These are phyloP conservation scores for Rhynchospora tenuis DNA, from an alignment of 176 grass and related monocot species.

Conservation along the genomic window DNA sequence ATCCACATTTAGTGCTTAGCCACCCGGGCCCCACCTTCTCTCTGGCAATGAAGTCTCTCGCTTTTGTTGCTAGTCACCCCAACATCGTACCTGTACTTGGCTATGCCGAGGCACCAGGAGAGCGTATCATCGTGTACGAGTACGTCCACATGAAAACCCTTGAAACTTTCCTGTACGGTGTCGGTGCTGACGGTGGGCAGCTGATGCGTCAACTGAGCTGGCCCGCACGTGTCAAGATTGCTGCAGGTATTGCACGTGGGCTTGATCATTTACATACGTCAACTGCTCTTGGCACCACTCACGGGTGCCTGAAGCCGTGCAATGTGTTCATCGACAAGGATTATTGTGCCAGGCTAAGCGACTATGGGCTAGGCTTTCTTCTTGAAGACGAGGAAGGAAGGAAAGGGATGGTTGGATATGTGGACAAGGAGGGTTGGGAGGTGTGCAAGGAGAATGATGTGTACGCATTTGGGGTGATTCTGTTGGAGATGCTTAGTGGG, in stretches of 20 bases:
- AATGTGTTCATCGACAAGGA: slow-evolving; percentile 40
- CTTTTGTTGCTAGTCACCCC: slow-evolving; percentile 36
- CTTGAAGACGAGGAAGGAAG: slow-evolving; percentile 4
- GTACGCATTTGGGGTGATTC: slow-evolving; percentile 65
- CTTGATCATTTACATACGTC: slow-evolving; percentile 50
- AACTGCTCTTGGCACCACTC: slow-evolving; percentile 32
- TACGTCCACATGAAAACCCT: slow-evolving; percentile 18
- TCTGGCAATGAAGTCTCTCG: slow-evolving; percentile 40
- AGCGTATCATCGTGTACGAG: slow-evolving; percentile 57
- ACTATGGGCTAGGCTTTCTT: slow-evolving; percentile 53
- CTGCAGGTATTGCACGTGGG: slow-evolving; percentile 45
- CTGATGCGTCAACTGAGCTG: slow-evolving; percentile 16
- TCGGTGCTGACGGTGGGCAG: background rate
- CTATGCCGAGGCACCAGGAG: slow-evolving; percentile 57
- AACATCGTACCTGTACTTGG: slow-evolving; percentile 45
- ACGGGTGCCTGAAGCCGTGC: slow-evolving; percentile 39
- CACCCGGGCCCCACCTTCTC: slow-evolving; percentile 54
- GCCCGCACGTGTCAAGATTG: slow-evolving; percentile 32
- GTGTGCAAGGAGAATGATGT: slow-evolving; percentile 52
- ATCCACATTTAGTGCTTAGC: slow-evolving; percentile 46
- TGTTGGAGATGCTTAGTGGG: slow-evolving; percentile 57
- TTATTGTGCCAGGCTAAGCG: slow-evolving; percentile 31
- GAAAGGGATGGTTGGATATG: slow-evolving; percentile 20
- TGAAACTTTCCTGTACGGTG: slow-evolving; percentile 26
- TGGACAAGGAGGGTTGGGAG: slow-evolving; percentile 13